Base-by-base conservation (phyloP, 768 basidiomycete species). In the Xerocomellus intermedius region DNA sequence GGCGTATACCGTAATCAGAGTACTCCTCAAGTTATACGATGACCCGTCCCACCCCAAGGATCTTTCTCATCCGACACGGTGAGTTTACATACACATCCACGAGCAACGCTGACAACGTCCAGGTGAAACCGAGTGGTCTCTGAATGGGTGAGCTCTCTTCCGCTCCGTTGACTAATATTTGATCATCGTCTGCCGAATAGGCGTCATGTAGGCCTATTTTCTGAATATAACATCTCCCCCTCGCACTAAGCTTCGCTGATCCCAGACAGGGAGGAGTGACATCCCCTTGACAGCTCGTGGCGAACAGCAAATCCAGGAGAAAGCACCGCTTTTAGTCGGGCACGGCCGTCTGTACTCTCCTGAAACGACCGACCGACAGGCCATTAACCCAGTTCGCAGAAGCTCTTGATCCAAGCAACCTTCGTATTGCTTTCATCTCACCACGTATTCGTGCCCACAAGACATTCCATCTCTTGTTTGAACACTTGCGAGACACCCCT, bases 121-220 rank as follows among this genome's bases (percentile, higher is more conserved):
- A 92, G 90, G 93, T 32, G 89, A 97, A 76, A 98, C 95, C 2
- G 94, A 95, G 69, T 98, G 94, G 94, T 91, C 91, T 17, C 64
- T 87, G 42, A 94, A 89, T 62, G 94, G 93, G 83, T 86, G 53
- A 69, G 82, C 16, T 52, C 26, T 48, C 33, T 21, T 35, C 9
- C 42, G 44, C 33, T 48, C 16, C 4, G 5, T 21, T 2, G 9
- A 30, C 46, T 5, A 1, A 37, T 35, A 47, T 42, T 37, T 48
- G 33, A 63, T 54, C 50, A 50, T 48, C 57, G 36, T 54, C 38
- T 28, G 38, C 39, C 13, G 21, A 22, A 45, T 58, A 87, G 86
- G 62, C 81, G 87, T 57, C 86, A 87, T 68, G 87, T 86, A 66
- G 16, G 82, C 30, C 70, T 21, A 19, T 28, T 39, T 46, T 48